Base-by-base conservation (phyloP, 2,329 filamentous ascomycete species). In the Phialemoniopsis sp. region DNA sequence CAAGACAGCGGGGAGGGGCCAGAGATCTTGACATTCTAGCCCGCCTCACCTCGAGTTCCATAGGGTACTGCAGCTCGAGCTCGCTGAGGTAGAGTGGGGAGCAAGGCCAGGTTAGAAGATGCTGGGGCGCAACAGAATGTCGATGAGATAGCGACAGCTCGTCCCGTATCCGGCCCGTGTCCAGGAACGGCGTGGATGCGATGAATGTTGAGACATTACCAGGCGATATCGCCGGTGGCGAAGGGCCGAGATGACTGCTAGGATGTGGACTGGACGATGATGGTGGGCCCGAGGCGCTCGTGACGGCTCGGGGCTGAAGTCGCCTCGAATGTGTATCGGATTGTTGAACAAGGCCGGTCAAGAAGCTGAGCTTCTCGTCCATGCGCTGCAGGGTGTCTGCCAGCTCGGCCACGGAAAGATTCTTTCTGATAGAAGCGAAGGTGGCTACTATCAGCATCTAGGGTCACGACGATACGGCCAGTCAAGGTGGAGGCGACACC, bases 121-220 rank as follows among this genome's bases (percentile, higher is more conserved):
- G 39, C 36, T 41, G 38, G 7, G 42, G 42, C n/a, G 42, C 38
- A 9, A 32, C 36, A n/a, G 34, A 41, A 21, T 44, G 42, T 14
- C 29, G 34, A 13, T 44, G 28, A 6, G 36, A 30, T 8, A 38
- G 21, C 12, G 38, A 35, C 13, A 41, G 38, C 26, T 44, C 38
- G 12, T 38, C 32, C 13, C 34, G 29, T 4, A 39, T 31, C 13
- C 37, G 36, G 13, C 19, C 33, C 14, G 40, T 12, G 32, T 17
- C 15, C 13, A 16, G 18, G 10, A 36, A 19, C 5, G 32, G 15
- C 13, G 32, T 13, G 4, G 32, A 10, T 26, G 21, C 10, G 21
- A 26, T 26, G 21, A 26, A 26, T 10, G 21, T 26, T 6, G 21
- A 26, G 21, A 26, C 21, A 26, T 26, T 26, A 10, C 21, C 21